These are phyloP conservation scores for Saccharomyces jurei DNA, from an alignment of 805 yeast genomes.

Conservation along the genomic window DNA sequence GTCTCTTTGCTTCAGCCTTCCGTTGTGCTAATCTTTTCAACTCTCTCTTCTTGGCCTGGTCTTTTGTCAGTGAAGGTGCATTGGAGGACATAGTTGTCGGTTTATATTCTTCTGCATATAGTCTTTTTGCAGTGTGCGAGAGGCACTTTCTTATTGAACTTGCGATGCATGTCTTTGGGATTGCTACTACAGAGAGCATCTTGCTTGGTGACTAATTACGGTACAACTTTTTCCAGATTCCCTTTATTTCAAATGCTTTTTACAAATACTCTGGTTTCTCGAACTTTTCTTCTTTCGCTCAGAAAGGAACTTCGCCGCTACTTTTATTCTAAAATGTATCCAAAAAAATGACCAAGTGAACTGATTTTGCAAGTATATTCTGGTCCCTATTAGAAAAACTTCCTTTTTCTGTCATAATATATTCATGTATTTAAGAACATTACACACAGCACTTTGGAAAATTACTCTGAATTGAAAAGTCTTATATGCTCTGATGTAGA, in stretches of 20 bases:
- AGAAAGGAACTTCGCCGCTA: neutral
- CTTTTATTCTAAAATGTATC: neutral
- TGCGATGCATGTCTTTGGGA: neutral
- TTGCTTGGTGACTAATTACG: neutral
- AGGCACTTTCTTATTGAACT: constrained; percentile 5
- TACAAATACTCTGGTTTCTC: neutral
- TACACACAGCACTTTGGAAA: neutral
- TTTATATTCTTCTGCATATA: constrained; percentile 12
- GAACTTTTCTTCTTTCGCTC: neutral
- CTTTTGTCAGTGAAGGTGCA: constrained; percentile 17
- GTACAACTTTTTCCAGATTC: neutral
- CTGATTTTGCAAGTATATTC: neutral
- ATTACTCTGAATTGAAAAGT: neutral
- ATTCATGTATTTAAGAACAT: no score
- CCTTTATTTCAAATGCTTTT: neutral
- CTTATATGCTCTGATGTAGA: neutral
- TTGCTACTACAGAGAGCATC: neutral
- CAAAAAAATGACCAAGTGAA: neutral
- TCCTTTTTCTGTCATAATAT: no score
- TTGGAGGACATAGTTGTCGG: neutral
- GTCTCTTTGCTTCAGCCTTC: constrained; percentile 33
- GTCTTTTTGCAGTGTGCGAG: constrained; percentile 8
- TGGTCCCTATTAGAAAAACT: neutral
- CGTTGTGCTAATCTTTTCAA: constrained; percentile 32
- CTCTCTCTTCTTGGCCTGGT: constrained; percentile 31